Evolutionary conservation across 257 asterid genomes (phyloP).

Genomic region (Solanum chilense): DNA sequence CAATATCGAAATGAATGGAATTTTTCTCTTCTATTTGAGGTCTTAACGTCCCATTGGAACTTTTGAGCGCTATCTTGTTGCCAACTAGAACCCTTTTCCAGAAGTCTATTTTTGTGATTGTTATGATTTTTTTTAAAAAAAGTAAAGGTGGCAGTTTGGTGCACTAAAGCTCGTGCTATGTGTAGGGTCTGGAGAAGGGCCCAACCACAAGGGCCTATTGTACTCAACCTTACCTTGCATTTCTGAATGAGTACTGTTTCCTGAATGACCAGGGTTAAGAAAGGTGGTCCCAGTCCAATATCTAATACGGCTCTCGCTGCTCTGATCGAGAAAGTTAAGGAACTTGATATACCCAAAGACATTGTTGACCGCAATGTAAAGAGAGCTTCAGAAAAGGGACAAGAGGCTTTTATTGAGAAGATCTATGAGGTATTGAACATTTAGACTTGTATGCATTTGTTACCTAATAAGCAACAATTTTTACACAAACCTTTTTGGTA

Average conservation of each 20-base stretch:
- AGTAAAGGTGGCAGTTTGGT: not conserved
- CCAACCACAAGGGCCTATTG: not conserved
- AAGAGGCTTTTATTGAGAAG: constrained; percentile 80
- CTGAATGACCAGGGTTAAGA: constrained; percentile 52
- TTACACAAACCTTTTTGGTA: not conserved
- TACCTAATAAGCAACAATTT: not conserved
- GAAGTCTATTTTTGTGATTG: not conserved
- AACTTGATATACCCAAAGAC: constrained; percentile 86
- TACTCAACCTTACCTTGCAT: not conserved
- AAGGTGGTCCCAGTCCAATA: constrained; percentile 70
- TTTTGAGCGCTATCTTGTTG: not conserved
- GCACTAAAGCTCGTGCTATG: not conserved
- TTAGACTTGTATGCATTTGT: not conserved
- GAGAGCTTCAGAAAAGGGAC: constrained; percentile 89
- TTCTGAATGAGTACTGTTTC: constrained; percentile 1
- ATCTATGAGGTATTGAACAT: constrained; percentile 55
- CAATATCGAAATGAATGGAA: not conserved
- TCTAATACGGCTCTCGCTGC: constrained; percentile 76
- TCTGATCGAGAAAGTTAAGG: constrained; percentile 73
- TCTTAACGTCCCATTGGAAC: not conserved
- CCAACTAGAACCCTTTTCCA: not conserved
- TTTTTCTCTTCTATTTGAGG: not conserved
- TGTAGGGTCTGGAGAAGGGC: not conserved
- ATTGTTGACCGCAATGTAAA: constrained; percentile 77
- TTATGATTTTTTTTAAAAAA: not conserved